phyloP scores from a whole-genome alignment of 2,329 filamentous ascomycete species.

The Alternaria ethzedia region DNA sequence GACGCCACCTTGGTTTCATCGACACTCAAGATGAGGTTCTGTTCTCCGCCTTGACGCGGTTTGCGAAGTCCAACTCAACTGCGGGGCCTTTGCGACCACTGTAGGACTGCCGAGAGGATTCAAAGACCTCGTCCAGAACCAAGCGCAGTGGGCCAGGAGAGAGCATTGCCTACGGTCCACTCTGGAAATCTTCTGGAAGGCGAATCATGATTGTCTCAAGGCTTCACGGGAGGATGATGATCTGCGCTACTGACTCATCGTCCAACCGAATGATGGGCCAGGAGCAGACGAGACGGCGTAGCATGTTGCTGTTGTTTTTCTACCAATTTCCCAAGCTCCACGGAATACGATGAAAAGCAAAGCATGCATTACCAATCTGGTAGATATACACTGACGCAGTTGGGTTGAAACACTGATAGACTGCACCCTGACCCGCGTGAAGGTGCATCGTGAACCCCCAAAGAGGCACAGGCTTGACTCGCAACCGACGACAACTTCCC shows the following conservation, averaged over 20 bases:
- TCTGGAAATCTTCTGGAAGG: constrained; percentile 12
- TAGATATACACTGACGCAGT: neutral
- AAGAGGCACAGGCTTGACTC: neutral
- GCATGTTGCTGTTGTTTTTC: neutral
- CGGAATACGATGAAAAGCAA: neutral
- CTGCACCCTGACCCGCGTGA: neutral
- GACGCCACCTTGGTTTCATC: constrained; percentile 8
- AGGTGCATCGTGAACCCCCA: neutral
- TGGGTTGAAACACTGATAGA: neutral
- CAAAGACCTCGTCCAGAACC: neutral
- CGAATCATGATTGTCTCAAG: constrained; percentile 1
- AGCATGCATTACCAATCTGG: neutral
- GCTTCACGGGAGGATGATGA: neutral
- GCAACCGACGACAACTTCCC: neutral
- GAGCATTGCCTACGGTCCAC: neutral
- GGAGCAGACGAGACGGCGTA: neutral
- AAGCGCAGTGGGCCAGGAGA: neutral
- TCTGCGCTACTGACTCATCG: constrained; percentile 12
- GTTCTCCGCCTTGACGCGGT: constrained; percentile 16
- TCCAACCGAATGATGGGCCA: constrained; percentile 1
- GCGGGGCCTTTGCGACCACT: neutral
- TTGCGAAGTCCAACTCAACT: neutral
- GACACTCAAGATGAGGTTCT: neutral
- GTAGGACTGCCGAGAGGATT: neutral
- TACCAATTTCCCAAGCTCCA: neutral